A percentile compares a stretch with the other conserved stretches of the same genome.
Conservation (phyloP, 106 monocot species). For the Dendrobium nobile region DNA sequence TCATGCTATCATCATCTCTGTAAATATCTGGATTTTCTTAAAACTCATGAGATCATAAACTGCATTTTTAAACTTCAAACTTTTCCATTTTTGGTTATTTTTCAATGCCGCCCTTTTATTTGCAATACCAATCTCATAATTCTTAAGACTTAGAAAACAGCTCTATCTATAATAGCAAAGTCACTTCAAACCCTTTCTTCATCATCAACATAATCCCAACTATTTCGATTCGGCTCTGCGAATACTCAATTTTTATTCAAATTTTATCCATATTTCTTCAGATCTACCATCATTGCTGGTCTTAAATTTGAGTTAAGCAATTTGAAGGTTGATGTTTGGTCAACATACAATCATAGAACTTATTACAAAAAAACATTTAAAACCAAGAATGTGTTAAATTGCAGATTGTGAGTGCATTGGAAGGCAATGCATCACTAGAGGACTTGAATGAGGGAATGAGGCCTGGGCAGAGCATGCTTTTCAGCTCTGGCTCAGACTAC, state of each 20-base stretch:
- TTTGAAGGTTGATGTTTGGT: not conserved
- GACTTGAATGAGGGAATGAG: conserved; percentile 60
- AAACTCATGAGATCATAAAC: too few relatives aligned
- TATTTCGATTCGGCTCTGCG: too few relatives aligned
- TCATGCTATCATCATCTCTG: too few relatives aligned
- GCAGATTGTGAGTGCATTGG: conserved; percentile 58
- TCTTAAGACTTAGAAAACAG: too few relatives aligned
- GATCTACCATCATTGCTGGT: not conserved
- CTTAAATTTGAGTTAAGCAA: not conserved
- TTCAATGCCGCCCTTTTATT: too few relatives aligned
- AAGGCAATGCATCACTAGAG: conserved; percentile 53
- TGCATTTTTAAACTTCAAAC: too few relatives aligned
- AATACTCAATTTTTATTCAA: not conserved
- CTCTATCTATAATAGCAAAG: too few relatives aligned
- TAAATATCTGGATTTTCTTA: too few relatives aligned
- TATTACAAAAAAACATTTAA: not conserved
- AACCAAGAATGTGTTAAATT: not conserved
- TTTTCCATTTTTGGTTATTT: too few relatives aligned
- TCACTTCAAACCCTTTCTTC: too few relatives aligned
- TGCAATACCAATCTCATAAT: too few relatives aligned
- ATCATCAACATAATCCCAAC: too few relatives aligned
- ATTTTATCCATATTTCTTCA: not conserved
- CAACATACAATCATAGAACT: not conserved
- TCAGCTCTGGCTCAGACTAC: conserved; percentile 51
- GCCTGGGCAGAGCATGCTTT: conserved; percentile 54